phyloP scores from a whole-genome alignment of 176 grass and related monocot genomes.

The Aegilops longissima region DNA sequence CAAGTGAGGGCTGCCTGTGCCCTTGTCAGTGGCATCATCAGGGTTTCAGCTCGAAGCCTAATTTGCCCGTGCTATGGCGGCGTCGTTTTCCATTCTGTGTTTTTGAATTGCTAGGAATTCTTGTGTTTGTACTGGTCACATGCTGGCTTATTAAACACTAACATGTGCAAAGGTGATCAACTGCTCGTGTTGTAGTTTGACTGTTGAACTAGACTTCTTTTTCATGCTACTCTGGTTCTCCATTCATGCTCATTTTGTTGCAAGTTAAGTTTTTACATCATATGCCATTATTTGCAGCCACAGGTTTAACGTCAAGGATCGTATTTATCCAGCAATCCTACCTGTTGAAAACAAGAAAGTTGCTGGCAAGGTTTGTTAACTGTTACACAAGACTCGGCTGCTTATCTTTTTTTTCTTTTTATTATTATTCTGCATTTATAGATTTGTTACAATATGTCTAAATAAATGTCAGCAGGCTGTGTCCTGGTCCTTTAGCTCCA shows the following conservation, averaged over 20 bases:
- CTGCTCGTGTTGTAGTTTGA: background rate
- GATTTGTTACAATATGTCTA: background rate
- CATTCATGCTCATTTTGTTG: background rate
- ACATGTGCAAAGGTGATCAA: background rate
- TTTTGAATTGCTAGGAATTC: background rate
- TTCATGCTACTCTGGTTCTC: background rate
- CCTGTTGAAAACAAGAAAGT: conserved; percentile 70
- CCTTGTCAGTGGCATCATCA: background rate
- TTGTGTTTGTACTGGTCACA: background rate
- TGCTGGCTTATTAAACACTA: background rate
- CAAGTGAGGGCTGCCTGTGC: background rate
- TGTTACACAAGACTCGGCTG: background rate
- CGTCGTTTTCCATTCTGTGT: background rate
- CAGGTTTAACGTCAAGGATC: conserved; percentile 79
- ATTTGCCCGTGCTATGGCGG: background rate
- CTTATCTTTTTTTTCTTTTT: background rate
- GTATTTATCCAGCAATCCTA: conserved; percentile 91
- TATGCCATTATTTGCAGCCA: conserved; percentile 39
- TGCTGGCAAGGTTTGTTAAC: conserved; percentile 64
- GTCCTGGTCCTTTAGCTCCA: background rate
- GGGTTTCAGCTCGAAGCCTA: background rate
- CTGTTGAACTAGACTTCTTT: background rate
- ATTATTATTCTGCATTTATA: background rate
- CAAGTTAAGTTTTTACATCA: background rate
- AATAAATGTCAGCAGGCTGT: background rate